phyloP scores from a whole-genome alignment of 2,329 filamentous ascomycete genomes.

The Aspergillus sp. region DNA sequence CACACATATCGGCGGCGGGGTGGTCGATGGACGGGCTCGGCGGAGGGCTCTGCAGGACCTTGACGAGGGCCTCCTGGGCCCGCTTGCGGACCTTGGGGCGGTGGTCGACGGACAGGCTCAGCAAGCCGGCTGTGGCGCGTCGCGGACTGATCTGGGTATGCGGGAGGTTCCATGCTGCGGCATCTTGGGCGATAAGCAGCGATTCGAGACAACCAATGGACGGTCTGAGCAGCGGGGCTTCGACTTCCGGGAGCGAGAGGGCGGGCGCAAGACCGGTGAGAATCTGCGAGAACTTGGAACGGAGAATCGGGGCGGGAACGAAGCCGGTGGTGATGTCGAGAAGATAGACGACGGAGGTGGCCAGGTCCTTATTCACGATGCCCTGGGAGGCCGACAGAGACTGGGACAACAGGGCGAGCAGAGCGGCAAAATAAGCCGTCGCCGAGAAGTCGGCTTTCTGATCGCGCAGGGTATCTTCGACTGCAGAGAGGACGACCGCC shows the following conservation, averaged over 20 bases:
- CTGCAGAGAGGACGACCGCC: constrained; percentile 80
- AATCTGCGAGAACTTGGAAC: constrained; percentile 93
- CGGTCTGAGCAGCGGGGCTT: constrained; percentile 80
- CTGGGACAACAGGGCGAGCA: constrained; percentile 82
- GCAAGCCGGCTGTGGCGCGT: constrained; percentile 78
- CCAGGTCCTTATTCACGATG: constrained; percentile 75
- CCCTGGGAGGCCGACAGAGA: constrained; percentile 63
- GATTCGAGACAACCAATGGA: constrained; percentile 93
- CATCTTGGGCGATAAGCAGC: constrained; percentile 86
- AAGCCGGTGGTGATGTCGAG: constrained; percentile 88
- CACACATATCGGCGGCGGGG: constrained; percentile 93
- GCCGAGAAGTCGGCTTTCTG: constrained; percentile 80
- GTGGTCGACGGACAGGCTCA: constrained; percentile 80
- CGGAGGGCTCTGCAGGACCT: constrained; percentile 79
- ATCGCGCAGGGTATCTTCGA: constrained; percentile 88
- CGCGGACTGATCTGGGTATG: constrained; percentile 81
- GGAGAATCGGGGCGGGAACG: constrained; percentile 80
- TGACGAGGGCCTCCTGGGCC: constrained; percentile 83
- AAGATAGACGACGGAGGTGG: constrained; percentile 86
- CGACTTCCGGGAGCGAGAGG: constrained; percentile 74
- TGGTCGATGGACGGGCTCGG: constrained; percentile 92
- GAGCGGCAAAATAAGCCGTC: constrained; percentile 93
- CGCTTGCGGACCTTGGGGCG: constrained; percentile 92
- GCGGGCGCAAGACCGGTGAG: constrained; percentile 82
- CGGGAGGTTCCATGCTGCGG: constrained; percentile 80